Evolutionary conservation across 306 rosid species (phyloP).

Genomic region (Ammopiptanthus mongolicus): DNA sequence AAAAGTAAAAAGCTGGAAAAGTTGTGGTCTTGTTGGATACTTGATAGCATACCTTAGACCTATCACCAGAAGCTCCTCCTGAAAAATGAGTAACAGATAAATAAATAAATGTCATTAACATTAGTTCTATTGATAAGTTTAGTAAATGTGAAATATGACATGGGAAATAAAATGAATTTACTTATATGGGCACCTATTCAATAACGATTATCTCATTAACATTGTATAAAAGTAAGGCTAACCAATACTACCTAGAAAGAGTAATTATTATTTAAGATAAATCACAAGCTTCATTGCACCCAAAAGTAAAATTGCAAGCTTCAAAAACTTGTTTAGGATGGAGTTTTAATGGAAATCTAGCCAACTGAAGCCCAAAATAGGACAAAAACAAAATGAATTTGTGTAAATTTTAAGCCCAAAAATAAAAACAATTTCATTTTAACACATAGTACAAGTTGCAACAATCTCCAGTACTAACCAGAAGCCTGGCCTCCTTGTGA

Average conservation of each 20-base stretch:
- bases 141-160: neutral
- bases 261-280: neutral
- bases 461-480: constrained; percentile 45
- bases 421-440: neutral
- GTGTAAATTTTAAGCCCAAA: neutral
- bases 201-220: neutral
- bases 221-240: neutral
- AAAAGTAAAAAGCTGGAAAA: neutral
- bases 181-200: neutral
- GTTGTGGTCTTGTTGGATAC: neutral
- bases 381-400: neutral
- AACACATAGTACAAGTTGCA: neutral
- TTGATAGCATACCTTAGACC: constrained; percentile 50
- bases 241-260: neutral
- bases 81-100: constrained; percentile 20
- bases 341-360: neutral
- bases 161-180: neutral
- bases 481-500: constrained; percentile 54
- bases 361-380: neutral
- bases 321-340: neutral
- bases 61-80: constrained; percentile 47
- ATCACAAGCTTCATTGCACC: neutral
- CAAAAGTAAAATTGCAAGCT: neutral
- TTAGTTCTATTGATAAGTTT: neutral
- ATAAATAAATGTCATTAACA: neutral